Conservation (phyloP, 441 rosid genomes). For the Sinapis alba region DNA sequence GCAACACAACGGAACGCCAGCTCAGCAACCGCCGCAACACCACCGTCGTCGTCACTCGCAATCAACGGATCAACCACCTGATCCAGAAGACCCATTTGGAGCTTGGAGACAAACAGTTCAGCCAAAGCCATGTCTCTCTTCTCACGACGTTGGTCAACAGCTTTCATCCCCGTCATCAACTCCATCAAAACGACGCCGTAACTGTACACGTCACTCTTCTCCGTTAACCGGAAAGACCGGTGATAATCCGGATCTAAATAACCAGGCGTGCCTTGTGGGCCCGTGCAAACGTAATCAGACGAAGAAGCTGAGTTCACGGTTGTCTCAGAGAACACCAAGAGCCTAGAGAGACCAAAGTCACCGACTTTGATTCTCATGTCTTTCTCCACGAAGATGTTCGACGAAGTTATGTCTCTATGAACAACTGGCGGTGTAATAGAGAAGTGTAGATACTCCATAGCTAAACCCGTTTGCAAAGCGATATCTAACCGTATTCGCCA, state of each 20-base stretch:
- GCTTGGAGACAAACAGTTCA: conserved; percentile 77
- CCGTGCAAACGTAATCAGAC: conserved; percentile 76
- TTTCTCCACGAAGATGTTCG: conserved; percentile 80
- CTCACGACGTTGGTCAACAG: conserved; percentile 83
- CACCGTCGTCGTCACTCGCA: conserved; percentile 46
- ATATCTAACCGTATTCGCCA: conserved; percentile 81
- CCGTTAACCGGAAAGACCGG: conserved; percentile 84
- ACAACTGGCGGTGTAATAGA: conserved; percentile 68
- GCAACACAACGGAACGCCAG: conserved; percentile 90
- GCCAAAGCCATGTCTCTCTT: conserved; percentile 84
- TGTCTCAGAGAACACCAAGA: conserved; percentile 52
- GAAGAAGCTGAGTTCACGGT: conserved; percentile 50
- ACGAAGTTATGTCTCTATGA: conserved; percentile 80
- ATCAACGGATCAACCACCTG: conserved; percentile 71
- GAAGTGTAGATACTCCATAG: conserved; percentile 79
- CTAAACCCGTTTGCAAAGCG: conserved; percentile 70
- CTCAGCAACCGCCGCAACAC: conserved; percentile 75
- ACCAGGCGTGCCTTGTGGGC: conserved; percentile 95
- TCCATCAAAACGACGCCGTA: conserved; percentile 85
- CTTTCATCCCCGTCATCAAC: conserved; percentile 76
- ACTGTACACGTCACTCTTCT: conserved; percentile 87
- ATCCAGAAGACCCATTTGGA: conserved; percentile 69
- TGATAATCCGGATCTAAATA: conserved; percentile 91
- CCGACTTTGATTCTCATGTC: conserved; percentile 88
- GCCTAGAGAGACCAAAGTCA: conserved; percentile 84